Evolutionary conservation across 2,329 filamentous ascomycete species (phyloP), one percentile per base, ranked within the genome.

Genomic region (Hypoxylon sp.): DNA sequence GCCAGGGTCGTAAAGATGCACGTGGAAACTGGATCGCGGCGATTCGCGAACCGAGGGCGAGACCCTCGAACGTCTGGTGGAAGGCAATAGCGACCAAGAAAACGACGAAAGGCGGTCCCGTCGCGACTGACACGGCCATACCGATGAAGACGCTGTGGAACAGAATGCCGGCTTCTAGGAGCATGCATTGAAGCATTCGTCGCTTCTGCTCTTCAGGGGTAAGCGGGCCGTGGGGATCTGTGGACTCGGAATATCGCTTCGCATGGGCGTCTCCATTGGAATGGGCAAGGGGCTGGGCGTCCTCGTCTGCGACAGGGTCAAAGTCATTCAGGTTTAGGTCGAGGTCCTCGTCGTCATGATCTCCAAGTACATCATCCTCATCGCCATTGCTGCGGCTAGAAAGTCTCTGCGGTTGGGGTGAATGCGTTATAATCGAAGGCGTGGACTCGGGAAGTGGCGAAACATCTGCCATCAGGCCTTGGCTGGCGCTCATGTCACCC

Each of bases 121-220:
- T 93, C 0, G 92, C 90, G 0, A 96, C 92, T 0, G 91, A 93
- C 29, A 96, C 84, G 3, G 92, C 91, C 91, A 95, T 94, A 67
- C 92, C 92, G 72, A 96, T 95, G 74, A 96, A 96, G 57, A 96
- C 84, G 74, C 89, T 92, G 81, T 96, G 92, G 76, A 95, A 95
- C 14, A 96, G 84, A 66, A 96, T 95, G 19, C 92, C 92, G 0
- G 91, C 91, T 79, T 95, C 92, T 2, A 96, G 85, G 23, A 96
- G 84, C 47, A 95, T 81, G 71, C 92, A 94, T 77, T 96, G 92
- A 8, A 94, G 81, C 71, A 94, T 84, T 69, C 90, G 85, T 9
- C 90, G 85, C 73, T 89, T 87, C 63, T 87, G 85, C 78, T 90
- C 83, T 74, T 92, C 84, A 50, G 86, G 75, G 37, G 77, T 81